Evolutionary conservation across 2,329 filamentous ascomycete genomes (phyloP), one percentile per base, ranked within the genome.

Genomic region (Microsporum canis): DNA sequence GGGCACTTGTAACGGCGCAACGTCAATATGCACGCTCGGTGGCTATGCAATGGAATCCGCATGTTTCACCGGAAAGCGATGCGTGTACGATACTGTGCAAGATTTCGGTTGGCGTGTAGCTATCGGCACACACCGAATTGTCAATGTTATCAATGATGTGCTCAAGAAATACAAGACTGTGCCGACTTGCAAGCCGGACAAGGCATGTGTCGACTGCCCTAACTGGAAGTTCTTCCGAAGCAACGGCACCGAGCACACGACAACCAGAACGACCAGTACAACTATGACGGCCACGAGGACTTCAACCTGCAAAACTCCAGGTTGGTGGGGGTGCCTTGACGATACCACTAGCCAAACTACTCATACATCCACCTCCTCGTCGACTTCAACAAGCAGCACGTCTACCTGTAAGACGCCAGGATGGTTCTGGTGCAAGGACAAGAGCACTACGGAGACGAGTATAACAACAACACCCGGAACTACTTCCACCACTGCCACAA

Each of bases 221-320:
- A 85, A 87, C 61, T 97, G 94, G 94, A 95, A 96, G 69, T 95
- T 91, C 79, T 95, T 89, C 70, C 87, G 91, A 73, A 95, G 91
- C 72, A 96, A 96, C 71, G 88, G 88, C 34, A 94, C 88, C 1
- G 87, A 91, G 65, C 82, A 80, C 0, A 90, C 85, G 0, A 88
- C 87, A 0, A 84, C 84, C 0, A 79, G 72, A 0, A 78, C 83
- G 1, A 79, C 77, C 2, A 80, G 82, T 0, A 80, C 80, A 1
- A 84, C 83, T 2, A 81, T 82, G 49, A 49, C 61, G 8, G 34
- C 70, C 10, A 91, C 87, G 0, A 81, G 90, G 51, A 96, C 91
- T 0, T 85, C 86, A 60, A 96, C 90, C 0, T 96, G 91, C 75
- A 82, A 94, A 73, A 96, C 91, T 1, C 91, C 91, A 33, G 90